A percentile compares a stretch with the other conserved stretches of the same genome.
These are phyloP conservation scores for Rhizoclosmatium sp. DNA, from an alignment of 192 early-diverging fungal genomes.

Conservation along the genomic window DNA sequence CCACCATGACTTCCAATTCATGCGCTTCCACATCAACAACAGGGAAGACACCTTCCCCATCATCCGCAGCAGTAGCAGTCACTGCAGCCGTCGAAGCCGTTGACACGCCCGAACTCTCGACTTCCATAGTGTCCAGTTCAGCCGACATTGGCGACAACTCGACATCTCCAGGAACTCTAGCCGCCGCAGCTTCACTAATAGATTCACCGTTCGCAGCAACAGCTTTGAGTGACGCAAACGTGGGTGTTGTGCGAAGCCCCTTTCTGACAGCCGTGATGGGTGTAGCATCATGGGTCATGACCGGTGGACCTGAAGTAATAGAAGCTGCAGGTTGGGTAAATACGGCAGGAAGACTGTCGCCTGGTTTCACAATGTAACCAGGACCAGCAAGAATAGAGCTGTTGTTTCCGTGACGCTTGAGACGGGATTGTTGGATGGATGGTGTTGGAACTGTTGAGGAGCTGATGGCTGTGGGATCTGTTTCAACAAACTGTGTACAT, in stretches of 20 bases:
- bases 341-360: constrained; percentile 16
- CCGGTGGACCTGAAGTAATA: background rate
- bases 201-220: background rate
- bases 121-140: background rate
- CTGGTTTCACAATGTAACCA: constrained; percentile 20
- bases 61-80: background rate
- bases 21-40: background rate
- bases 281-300: too few relatives aligned
- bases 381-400: constrained; percentile 31
- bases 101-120: background rate
- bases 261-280: background rate
- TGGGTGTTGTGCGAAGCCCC: background rate
- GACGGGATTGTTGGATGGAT: background rate
- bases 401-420: background rate
- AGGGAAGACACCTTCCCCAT: constrained; percentile 16
- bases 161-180: background rate
- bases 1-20: background rate
- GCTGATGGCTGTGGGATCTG: background rate
- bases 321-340: constrained; percentile 2
- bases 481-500: constrained; percentile 29
- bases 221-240: constrained; percentile 7
- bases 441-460: background rate
- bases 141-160: background rate
- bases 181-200: background rate
- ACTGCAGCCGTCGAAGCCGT: background rate